A percentile compares a stretch with the other conserved stretches of the same genome.
These are phyloP conservation scores for Solanum ossicruentum DNA, from an alignment of 257 asterid genomes.

Conservation along the genomic window DNA sequence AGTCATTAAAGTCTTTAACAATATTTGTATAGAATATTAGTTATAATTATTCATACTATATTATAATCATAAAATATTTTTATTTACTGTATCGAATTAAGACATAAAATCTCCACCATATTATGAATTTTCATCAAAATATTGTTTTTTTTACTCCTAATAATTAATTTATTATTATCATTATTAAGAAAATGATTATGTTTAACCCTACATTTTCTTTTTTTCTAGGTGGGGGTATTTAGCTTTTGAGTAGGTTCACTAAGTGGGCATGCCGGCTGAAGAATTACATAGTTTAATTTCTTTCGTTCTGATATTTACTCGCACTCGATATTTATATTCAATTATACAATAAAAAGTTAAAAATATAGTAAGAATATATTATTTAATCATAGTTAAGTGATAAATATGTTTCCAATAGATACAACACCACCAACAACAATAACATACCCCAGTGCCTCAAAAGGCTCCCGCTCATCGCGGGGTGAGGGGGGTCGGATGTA, in stretches of 20 bases:
- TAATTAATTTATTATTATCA: not conserved
- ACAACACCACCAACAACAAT: too few relatives aligned
- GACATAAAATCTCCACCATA: not conserved
- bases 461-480: too few relatives aligned
- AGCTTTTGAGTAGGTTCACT: not conserved
- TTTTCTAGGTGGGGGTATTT: not conserved
- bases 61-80: not conserved
- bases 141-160: not conserved
- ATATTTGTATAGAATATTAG: not conserved
- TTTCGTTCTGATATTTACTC: too few relatives aligned
- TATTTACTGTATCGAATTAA: not conserved
- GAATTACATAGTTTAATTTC: not conserved
- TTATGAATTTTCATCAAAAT: not conserved
- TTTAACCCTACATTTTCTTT: not conserved
- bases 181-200: not conserved
- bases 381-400: not conserved
- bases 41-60: not conserved
- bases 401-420: not conserved
- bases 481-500: too few relatives aligned
- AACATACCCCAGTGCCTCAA: too few relatives aligned
- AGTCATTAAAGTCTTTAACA: too few relatives aligned
- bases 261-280: not conserved
- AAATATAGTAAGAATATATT: not conserved
- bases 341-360: not conserved
- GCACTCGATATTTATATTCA: not conserved